Percentiles rank a stretch among this genome's conserved stretches.
Conservation (phyloP, 352 stramenopile species). For the Globisporangium megalacanthum region DNA sequence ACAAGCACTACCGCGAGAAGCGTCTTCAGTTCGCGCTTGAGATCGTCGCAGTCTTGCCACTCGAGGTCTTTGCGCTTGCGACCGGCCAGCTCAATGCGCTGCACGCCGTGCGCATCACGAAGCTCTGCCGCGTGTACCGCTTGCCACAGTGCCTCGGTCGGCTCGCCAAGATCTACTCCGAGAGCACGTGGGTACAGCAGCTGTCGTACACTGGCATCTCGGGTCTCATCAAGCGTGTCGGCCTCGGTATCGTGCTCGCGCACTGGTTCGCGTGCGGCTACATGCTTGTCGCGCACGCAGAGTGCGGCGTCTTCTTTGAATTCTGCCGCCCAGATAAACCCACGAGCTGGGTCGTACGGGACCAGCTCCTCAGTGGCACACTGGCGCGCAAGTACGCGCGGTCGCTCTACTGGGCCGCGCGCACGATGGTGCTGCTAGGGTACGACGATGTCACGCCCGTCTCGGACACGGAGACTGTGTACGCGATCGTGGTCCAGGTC, state of each 20-base stretch:
- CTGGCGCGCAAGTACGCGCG: constrained; percentile 44
- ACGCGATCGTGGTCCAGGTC: constrained; percentile 39
- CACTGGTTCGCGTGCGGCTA: constrained; percentile 68
- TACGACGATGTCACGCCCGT: constrained; percentile 66
- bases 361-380: constrained; percentile 38
- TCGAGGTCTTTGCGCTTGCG: constrained; percentile 43
- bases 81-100: constrained; percentile 39
- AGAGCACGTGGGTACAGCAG: constrained; percentile 34
- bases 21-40: constrained; percentile 45
- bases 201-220: constrained; percentile 58
- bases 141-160: constrained; percentile 29
- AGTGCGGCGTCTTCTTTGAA: constrained; percentile 51
- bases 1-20: constrained; percentile 18
- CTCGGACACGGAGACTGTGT: constrained; percentile 48
- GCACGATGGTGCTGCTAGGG: constrained; percentile 52
- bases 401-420: constrained; percentile 51
- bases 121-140: constrained; percentile 53
- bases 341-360: constrained; percentile 55
- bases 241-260: constrained; percentile 22
- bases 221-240: constrained; percentile 37
- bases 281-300: constrained; percentile 54
- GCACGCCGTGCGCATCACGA: constrained; percentile 53
- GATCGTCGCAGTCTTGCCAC: constrained; percentile 36
- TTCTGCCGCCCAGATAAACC: constrained; percentile 34
- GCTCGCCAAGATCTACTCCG: constrained; percentile 46